Percentiles rank a stretch among this genome's conserved stretches.
phyloP scores from a whole-genome alignment of 805 yeast species.

The Yamadazyma endophytica region DNA sequence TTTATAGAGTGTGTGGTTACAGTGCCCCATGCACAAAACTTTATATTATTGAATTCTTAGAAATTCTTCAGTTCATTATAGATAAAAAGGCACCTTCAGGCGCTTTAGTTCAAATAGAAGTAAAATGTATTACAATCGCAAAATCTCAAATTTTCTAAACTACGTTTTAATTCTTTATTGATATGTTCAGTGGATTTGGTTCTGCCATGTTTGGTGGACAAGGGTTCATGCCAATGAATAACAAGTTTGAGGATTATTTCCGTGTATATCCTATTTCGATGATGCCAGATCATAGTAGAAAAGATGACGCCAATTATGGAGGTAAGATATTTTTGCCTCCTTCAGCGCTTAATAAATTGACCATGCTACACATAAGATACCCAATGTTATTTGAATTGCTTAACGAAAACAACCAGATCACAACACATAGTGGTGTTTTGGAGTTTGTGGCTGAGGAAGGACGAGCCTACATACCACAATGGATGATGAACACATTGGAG shows the following conservation, averaged over 20 bases:
- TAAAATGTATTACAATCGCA: slow-evolving; percentile 1
- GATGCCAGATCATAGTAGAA: slow-evolving; percentile 74
- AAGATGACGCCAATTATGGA: slow-evolving; percentile 83
- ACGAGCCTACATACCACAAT: slow-evolving; percentile 86
- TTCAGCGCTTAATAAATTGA: slow-evolving; percentile 80
- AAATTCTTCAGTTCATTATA: too few relatives aligned
- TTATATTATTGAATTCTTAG: too few relatives aligned
- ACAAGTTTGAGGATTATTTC: slow-evolving; percentile 75
- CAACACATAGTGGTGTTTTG: slow-evolving; percentile 88
- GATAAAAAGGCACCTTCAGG: too few relatives aligned
- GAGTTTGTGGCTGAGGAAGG: slow-evolving; percentile 99
- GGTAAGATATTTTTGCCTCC: slow-evolving; percentile 96
- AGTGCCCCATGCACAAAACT: too few relatives aligned
- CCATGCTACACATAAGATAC: slow-evolving; percentile 87
- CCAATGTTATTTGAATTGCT: slow-evolving; percentile 90
- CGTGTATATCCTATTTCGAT: slow-evolving; percentile 88
- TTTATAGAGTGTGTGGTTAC: too few relatives aligned
- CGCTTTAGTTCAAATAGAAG: background rate
- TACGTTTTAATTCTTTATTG: background rate
- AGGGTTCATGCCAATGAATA: slow-evolving; percentile 25
- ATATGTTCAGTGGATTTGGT: slow-evolving; percentile 44
- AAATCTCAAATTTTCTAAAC: background rate
- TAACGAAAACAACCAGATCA: slow-evolving; percentile 56
- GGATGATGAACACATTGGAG: slow-evolving; percentile 86
- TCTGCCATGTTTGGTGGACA: slow-evolving; percentile 31